Evolutionary conservation across 2,329 filamentous ascomycete species (phyloP), one percentile per base, ranked within the genome.

Genomic region (Gremmenia infestans): DNA sequence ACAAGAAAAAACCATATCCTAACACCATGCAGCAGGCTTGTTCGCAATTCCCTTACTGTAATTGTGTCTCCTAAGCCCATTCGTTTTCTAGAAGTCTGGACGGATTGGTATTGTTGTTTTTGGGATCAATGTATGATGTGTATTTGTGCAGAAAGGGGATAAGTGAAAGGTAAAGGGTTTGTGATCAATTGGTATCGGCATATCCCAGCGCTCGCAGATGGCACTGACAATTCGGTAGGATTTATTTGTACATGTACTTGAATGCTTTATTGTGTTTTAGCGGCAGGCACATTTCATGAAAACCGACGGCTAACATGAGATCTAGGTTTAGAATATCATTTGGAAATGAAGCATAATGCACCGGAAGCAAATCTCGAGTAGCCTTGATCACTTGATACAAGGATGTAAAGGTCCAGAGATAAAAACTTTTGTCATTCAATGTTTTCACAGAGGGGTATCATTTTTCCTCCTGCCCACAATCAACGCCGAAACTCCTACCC

Each of bases 1-100:
- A 52, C 57, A 12, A n/a, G n/a, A 61, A 4, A 55, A 5, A 59
- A 49, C 48, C 48, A 62, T 9, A 60, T 65, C 32, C 50, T 54
- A 5, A 17, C 54, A 22, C 22, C 22, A 22, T 2, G 9, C 54
- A n/a, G n/a, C 57, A 12, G 40, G 48, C 43, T 55, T 56, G 17
- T 58, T 58, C 2, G 58, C 32, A n/a, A 60, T 60, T 8, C 50
- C 53, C 56, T 65, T 65, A 19, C n/a, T n/a, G n/a, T n/a, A n/a
- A n/a, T n/a, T n/a, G n/a, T n/a, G n/a, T n/a, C n/a, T n/a, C n/a
- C n/a, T n/a, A n/a, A n/a, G n/a, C n/a, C n/a, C n/a, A n/a, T n/a
- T n/a, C n/a, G n/a, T n/a, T n/a, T n/a, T n/a, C n/a, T n/a, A n/a
- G n/a, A n/a, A n/a, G n/a, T n/a, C n/a, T n/a, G 61, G 5, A 62